Evolutionary conservation across 2,329 filamentous ascomycete genomes (phyloP).

Genomic region (Xylariaceae sp.): DNA sequence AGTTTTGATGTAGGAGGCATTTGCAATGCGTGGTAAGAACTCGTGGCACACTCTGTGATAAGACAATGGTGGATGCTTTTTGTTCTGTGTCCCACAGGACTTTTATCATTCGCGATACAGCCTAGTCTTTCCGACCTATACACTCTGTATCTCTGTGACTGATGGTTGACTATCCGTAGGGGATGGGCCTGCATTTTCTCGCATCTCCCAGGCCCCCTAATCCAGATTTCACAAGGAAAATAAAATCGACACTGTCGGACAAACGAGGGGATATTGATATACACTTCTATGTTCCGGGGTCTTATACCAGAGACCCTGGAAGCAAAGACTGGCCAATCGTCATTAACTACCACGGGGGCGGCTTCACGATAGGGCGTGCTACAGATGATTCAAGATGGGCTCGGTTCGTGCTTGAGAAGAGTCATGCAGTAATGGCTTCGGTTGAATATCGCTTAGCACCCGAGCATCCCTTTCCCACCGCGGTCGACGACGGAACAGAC

Average conservation of each 20-base stretch:
- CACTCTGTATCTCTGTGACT: no score
- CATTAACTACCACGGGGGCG: constrained; percentile 65
- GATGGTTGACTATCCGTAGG: constrained; percentile 23
- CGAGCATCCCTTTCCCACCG: constrained; percentile 59
- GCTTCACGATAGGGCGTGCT: constrained; percentile 60
- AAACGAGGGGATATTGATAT: constrained; percentile 34
- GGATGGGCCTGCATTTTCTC: constrained; percentile 64
- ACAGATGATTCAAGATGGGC: constrained; percentile 63
- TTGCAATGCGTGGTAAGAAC: constrained; percentile 53
- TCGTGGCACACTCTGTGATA: no score
- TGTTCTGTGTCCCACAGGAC: no score
- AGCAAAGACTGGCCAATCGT: constrained; percentile 46
- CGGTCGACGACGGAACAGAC: constrained; percentile 63
- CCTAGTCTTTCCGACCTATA: no score
- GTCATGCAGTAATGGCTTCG: constrained; percentile 57
- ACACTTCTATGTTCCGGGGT: constrained; percentile 40
- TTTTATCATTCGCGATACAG: no score
- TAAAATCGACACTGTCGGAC: constrained; percentile 42
- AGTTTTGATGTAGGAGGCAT: constrained; percentile 63
- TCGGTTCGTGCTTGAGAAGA: constrained; percentile 45
- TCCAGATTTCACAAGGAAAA: constrained; percentile 55
- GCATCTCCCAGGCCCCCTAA: constrained; percentile 57
- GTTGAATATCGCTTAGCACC: constrained; percentile 68
- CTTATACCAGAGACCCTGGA: constrained; percentile 29
- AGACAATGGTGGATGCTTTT: no score